Conservation (phyloP, 108 stramenopile genomes). For the Skeletonema marinoi region DNA sequence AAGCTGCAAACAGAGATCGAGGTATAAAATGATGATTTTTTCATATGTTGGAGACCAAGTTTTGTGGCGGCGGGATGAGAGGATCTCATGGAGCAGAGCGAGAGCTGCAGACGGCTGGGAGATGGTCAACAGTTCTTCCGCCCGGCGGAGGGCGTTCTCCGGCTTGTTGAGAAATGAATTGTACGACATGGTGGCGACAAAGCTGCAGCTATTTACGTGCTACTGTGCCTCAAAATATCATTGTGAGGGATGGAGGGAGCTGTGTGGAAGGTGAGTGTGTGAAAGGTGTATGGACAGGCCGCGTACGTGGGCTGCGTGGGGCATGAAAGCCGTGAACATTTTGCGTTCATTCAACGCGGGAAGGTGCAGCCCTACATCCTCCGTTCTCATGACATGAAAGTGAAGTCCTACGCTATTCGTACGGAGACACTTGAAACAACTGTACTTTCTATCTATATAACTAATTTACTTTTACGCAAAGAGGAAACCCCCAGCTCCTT, state of each 20-base stretch:
- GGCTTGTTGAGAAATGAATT: conserved; percentile 59
- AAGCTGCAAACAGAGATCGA: conserved; percentile 92
- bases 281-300: background rate
- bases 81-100: conserved; percentile 75
- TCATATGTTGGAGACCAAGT: conserved; percentile 96
- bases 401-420: too few relatives aligned
- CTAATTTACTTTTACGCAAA: conserved; percentile 64
- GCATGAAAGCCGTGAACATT: too few relatives aligned
- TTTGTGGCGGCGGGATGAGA: conserved; percentile 83
- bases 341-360: too few relatives aligned
- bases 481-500: conserved; percentile 83
- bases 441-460: too few relatives aligned
- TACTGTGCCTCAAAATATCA: background rate
- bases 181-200: conserved; percentile 14
- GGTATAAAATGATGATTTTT: conserved; percentile 91
- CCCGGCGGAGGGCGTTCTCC: conserved; percentile 76
- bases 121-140: conserved; percentile 69
- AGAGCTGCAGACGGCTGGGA: conserved; percentile 69
- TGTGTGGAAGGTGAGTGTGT: too few relatives aligned
- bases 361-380: too few relatives aligned
- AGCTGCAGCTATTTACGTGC: background rate
- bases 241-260: too few relatives aligned
- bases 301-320: too few relatives aligned
- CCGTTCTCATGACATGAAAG: too few relatives aligned
- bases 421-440: too few relatives aligned